phyloP scores from a whole-genome alignment of 495 filamentous ascomycete genomes.

The Aspergillus hancockii region DNA sequence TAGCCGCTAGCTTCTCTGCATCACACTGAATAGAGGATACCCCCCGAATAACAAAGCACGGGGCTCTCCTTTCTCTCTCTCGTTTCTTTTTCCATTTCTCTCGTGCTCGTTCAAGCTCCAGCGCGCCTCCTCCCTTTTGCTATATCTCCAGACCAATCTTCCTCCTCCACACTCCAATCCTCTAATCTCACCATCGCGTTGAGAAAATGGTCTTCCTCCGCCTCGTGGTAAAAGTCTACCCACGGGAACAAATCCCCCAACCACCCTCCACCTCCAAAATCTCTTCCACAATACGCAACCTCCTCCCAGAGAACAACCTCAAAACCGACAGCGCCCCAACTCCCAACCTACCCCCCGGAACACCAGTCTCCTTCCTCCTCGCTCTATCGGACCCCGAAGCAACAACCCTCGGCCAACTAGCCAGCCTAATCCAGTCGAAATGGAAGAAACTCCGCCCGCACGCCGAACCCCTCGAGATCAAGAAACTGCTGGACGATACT shows the following conservation, averaged over 20 bases:
- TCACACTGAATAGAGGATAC: background rate
- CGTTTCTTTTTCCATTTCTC: background rate
- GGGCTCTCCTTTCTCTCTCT: background rate
- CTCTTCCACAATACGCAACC: no score
- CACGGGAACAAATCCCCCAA: conserved; percentile 28
- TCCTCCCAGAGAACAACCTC: no score
- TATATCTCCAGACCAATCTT: background rate
- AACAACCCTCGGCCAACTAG: conserved; percentile 31
- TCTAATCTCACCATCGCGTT: conserved; percentile 15
- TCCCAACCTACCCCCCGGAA: conserved; percentile 3
- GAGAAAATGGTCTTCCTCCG: conserved; percentile 39
- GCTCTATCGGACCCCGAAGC: conserved; percentile 33
- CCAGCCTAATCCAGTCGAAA: conserved; percentile 34
- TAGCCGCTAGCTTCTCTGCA: no score
- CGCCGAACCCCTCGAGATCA: conserved; percentile 36
- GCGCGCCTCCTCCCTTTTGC: background rate
- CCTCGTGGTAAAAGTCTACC: conserved; percentile 37
- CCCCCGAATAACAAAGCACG: background rate
- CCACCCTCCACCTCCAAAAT: background rate
- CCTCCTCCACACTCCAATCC: background rate
- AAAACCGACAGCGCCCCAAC: no score
- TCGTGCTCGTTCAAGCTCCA: background rate
- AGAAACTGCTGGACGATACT: conserved; percentile 39
- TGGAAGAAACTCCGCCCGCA: conserved; percentile 38
- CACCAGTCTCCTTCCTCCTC: conserved; percentile 34